phyloP scores from a whole-genome alignment of 2,329 filamentous ascomycete genomes.

The Talaromyces sp. region DNA sequence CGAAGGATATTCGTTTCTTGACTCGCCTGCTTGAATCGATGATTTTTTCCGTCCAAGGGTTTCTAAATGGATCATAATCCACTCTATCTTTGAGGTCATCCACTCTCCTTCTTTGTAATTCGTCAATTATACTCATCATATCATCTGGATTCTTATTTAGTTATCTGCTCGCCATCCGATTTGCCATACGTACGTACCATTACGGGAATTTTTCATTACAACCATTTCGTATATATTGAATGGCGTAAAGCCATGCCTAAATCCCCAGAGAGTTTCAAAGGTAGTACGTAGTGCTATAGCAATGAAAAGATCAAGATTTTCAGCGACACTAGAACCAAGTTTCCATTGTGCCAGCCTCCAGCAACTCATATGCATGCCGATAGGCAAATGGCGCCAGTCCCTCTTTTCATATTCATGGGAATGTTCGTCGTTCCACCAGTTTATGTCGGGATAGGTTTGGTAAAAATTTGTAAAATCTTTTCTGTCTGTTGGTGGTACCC shows the following conservation, averaged over 20 bases:
- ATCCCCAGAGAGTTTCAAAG: too few species aligned
- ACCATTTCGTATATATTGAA: too few species aligned
- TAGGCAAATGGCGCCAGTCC: background rate
- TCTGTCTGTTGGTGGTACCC: background rate
- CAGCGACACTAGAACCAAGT: constrained; percentile 1
- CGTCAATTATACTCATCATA: too few species aligned
- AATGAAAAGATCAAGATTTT: constrained; percentile 3
- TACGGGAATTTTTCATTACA: too few species aligned
- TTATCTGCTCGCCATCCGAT: too few species aligned
- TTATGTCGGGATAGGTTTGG: background rate
- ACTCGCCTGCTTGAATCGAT: constrained; percentile 1
- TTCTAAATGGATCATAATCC: too few species aligned
- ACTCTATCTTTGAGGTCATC: too few species aligned
- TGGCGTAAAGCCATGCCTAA: too few species aligned
- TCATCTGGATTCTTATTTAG: too few species aligned
- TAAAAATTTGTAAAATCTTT: background rate
- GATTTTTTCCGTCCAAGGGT: background rate
- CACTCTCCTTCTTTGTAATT: too few species aligned
- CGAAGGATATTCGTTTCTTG: background rate
- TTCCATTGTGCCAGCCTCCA: constrained; percentile 1
- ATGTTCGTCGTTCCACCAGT: background rate
- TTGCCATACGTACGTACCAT: too few species aligned
- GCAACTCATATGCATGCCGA: constrained; percentile 7
- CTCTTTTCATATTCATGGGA: background rate
- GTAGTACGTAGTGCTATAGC: background rate